Evolutionary conservation across 768 basidiomycete species (phyloP), one percentile per base, ranked within the genome.

Genomic region (Sporobolomyces phaffii): DNA sequence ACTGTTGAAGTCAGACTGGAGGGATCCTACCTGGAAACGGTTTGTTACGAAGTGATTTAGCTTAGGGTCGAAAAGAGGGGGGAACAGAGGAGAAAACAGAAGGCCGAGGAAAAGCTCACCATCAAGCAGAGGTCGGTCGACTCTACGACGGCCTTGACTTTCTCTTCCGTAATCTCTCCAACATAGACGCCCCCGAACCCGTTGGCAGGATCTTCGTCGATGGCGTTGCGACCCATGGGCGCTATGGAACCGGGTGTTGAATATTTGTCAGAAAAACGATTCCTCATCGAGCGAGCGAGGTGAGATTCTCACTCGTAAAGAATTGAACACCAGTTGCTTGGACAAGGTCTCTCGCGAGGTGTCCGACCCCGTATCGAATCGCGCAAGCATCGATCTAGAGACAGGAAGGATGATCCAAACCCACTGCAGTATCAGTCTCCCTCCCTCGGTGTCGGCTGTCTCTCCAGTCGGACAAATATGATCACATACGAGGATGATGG

Each of bases 1-100:
- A 1, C 88, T 89, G 77, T 93, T 93, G 80, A 90, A 91, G 76
- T 93, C 90, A 50, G 83, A 85, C 75, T 70, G 51, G 41, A 77
- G 58, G 20, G 33, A 33, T 57, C 53, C 78, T 6, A 89, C 89
- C 54, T 54, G n/a, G 24, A 14, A 13, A 45, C 11, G 44, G 9
- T 14, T 20, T n/a, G n/a, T n/a, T n/a, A n/a, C n/a, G n/a, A n/a
- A n/a, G n/a, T n/a, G n/a, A n/a, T n/a, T n/a, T n/a, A n/a, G n/a
- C n/a, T n/a, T n/a, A n/a, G n/a, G n/a, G n/a, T n/a, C n/a, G n/a
- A n/a, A n/a, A n/a, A n/a, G n/a, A n/a, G n/a, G n/a, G n/a, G n/a
- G n/a, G n/a, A n/a, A n/a, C n/a, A n/a, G n/a, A n/a, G n/a, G n/a
- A n/a, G n/a, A n/a, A n/a, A n/a, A n/a, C n/a, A n/a, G n/a, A n/a